These are phyloP conservation scores for Pyropia yezoensis DNA, from an alignment of 23 red algal species.

Conservation along the genomic window DNA sequence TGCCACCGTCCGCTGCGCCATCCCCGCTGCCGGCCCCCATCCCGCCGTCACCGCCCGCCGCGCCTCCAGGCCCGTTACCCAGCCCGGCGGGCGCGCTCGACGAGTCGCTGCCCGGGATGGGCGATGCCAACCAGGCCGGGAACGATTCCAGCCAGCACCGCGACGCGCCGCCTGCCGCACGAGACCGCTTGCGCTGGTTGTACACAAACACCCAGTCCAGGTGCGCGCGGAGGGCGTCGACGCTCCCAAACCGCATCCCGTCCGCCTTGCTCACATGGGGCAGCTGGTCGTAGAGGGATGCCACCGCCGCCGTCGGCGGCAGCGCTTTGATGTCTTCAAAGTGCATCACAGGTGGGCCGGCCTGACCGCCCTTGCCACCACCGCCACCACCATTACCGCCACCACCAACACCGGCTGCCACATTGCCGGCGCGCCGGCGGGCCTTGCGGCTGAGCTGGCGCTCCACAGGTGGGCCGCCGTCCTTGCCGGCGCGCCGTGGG, in stretches of 20 bases:
- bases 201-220: constrained; percentile 77
- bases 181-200: constrained; percentile 42
- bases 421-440: no score
- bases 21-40: neutral
- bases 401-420: no score
- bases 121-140: constrained; percentile 5
- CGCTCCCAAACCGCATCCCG: constrained; percentile 61
- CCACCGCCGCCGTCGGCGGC: constrained; percentile 35
- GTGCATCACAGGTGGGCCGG: constrained; percentile 2
- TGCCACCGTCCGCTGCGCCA: neutral
- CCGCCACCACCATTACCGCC: neutral
- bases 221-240: constrained; percentile 62
- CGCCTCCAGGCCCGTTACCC: neutral
- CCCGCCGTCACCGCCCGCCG: neutral
- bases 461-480: no score
- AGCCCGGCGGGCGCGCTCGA: neutral
- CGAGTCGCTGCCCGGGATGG: neutral
- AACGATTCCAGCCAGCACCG: constrained; percentile 51
- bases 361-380: neutral
- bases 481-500: no score
- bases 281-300: constrained; percentile 58
- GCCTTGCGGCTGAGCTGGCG: no score
- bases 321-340: constrained; percentile 49
- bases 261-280: constrained; percentile 50
- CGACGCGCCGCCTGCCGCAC: constrained; percentile 33